Base-by-base conservation (phyloP, 139 green algal species). In the Ulvella scutata region DNA sequence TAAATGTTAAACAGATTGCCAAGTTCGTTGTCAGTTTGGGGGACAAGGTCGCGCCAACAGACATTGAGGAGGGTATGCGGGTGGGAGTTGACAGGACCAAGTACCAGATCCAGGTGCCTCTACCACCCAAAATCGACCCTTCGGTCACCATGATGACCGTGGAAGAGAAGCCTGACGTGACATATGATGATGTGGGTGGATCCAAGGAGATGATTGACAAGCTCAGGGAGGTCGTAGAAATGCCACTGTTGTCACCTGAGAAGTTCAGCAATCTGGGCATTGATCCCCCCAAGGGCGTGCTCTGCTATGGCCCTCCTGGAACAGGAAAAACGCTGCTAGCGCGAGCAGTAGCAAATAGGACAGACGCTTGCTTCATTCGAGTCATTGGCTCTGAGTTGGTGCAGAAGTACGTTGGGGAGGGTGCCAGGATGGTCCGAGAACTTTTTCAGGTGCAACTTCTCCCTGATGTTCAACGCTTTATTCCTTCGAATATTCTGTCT, bases 1-100 rank as follows among this genome's bases (percentile, higher is more conserved):
- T 99, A 85, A 99, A 98, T 80, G 94, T 99, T n/a, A 99, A 99
- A 85, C 95, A 99, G 83, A 99, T 99, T 73, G 95, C 95, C 29
- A 99, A 99, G 89, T 99, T 99, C 84, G 95, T 99, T 36, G 95
- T 99, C 59, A 93, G 92, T 0, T 83, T 99, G 51, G 95, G 95
- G 0, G 94, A 99, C 77, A 90, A 92, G 43, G 95, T 99, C 6
- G 90, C 95, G 1, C 94, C 95, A 4, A 99, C 95, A 26, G 95
- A 99, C 79, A 96, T 99, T 59, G 95, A 99, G 77, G 95, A 99
- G 83, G 95, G 95, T 51, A 99, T 99, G 95, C 89, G 95, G 4
- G 95, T 99, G 7, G 94, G 95, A 7, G 94, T 99, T 62, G 94
- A 99, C 85, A 87, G 94, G 6, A 96, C 85, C 72, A 99, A 99